A percentile compares a stretch with the other conserved stretches of the same genome.
phyloP scores from a whole-genome alignment of 2,329 filamentous ascomycete genomes.

The Plectosphaerella plurivora region DNA sequence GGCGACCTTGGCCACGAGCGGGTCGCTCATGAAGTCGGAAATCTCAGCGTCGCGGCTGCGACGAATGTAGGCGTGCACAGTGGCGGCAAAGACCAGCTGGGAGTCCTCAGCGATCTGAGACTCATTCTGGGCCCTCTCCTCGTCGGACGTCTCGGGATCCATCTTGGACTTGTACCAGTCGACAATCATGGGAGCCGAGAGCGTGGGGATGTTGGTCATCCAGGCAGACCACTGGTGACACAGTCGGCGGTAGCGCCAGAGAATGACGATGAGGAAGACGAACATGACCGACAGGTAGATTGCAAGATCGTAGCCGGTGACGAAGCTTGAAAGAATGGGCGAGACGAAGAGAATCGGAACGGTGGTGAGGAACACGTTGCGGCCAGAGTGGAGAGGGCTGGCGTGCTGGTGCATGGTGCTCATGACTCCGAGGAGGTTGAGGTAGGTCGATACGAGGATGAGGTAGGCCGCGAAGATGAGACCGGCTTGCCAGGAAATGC shows the following conservation, averaged over 20 bases:
- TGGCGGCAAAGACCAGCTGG: conserved; percentile 23
- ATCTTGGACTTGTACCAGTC: conserved; percentile 38
- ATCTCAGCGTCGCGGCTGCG: conserved; percentile 6
- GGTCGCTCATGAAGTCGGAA: conserved; percentile 9
- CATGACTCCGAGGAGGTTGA: conserved; percentile 51
- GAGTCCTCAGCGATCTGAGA: conserved; percentile 16
- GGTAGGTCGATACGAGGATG: conserved; percentile 51
- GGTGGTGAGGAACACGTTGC: conserved; percentile 48
- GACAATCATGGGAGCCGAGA: conserved; percentile 44
- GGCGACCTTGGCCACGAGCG: conserved; percentile 16
- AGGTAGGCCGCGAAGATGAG: conserved; percentile 58
- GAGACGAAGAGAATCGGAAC: conserved; percentile 53
- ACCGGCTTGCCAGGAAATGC: conserved; percentile 35
- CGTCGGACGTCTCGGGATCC: conserved; percentile 13
- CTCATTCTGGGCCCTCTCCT: conserved; percentile 8
- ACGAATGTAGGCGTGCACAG: conserved; percentile 22
- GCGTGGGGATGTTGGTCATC: conserved; percentile 43
- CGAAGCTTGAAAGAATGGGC: conserved; percentile 50
- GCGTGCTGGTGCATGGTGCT: conserved; percentile 50
- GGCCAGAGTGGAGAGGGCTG: conserved; percentile 52
- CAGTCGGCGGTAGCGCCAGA: conserved; percentile 48
- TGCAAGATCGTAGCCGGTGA: conserved; percentile 44
- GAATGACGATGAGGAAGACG: conserved; percentile 43
- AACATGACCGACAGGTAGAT: conserved; percentile 54
- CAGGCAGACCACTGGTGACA: conserved; percentile 56